Evolutionary conservation across 2,329 filamentous ascomycete species (phyloP), one percentile per base, ranked within the genome.

Genomic region (Fusarium neocosmosporiellum): DNA sequence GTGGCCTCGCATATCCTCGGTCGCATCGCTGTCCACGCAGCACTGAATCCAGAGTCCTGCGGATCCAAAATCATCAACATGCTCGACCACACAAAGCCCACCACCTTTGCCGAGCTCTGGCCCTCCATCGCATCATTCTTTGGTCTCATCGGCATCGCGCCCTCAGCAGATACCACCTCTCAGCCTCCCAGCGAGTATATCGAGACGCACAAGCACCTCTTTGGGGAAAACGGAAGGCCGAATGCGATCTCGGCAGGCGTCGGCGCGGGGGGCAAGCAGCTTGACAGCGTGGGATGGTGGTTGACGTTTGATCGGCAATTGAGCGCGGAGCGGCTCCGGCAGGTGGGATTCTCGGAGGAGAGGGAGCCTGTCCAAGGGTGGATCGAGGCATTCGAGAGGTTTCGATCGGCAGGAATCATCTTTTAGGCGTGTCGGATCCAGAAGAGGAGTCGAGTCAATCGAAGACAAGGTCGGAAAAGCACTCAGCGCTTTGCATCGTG

Each of bases 241-340:
- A 0, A 81, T 72, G 53, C 78, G 4, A 27, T 73, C 5, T 67
- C 48, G 4, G 74, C 75, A 4, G 83, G 83, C 0, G 83, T 85
- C 5, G 81, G 82, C 0, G 78, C 73, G 8, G 84, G 84, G 0
- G 76, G 77, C 24, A 68, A 77, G 63, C 80, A 86, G 72, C 68
- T 86, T 48, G 81, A 87, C 72, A 79, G 82, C 66, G 78, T 86
- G n/a, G 82, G 85, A 29, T 82, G 81, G 76, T 83, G 85, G 84
- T 76, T 87, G 58, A 83, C 81, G 7, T 87, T 87, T 68, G 85
- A 88, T 67, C 80, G 85, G 27, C 83, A 86, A 59, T 75, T 87
- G 71, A 85, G 83, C 62, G 74, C 85, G 55, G 78, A 81, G 27
- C 83, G 79, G 33, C 75, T 86, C 14, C 79, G 81, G 22, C 76